Conservation (phyloP, 1,139 yeast genomes). For the Yamadazyma taylorii region DNA sequence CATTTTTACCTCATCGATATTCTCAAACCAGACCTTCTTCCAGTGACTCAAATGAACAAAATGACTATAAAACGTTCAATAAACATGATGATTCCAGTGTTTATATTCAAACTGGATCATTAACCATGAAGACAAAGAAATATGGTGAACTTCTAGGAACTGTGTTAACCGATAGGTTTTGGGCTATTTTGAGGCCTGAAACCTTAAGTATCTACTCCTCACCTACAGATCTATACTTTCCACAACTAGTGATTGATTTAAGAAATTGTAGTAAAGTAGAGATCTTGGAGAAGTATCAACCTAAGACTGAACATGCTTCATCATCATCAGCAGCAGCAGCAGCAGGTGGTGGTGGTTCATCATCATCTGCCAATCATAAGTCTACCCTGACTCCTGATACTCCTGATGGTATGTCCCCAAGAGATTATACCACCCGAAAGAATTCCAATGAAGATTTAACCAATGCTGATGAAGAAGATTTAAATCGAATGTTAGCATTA, state of each 20-base stretch:
- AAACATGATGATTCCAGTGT: slow-evolving; percentile 31
- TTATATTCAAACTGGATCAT: slow-evolving; percentile 44
- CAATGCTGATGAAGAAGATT: slow-evolving; percentile 25
- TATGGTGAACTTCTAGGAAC: slow-evolving; percentile 42
- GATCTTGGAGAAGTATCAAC: slow-evolving; percentile 34
- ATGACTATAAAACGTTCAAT: slow-evolving; percentile 7
- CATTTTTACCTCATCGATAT: slow-evolving; percentile 65
- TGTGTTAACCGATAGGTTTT: slow-evolving; percentile 46
- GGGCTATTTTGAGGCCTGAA: slow-evolving; percentile 77
- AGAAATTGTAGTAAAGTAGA: slow-evolving; percentile 64
- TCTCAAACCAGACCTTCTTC: slow-evolving; percentile 5
- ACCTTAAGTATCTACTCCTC: slow-evolving; percentile 68
- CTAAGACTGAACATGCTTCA: slow-evolving; percentile 16
- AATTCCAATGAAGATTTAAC: slow-evolving; percentile 19
- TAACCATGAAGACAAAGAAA: slow-evolving; percentile 50
- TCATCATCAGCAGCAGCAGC: too few species aligned
- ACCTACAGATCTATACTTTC: slow-evolving; percentile 82
- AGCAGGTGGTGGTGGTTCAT: too few species aligned
- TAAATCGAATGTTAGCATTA: slow-evolving; percentile 24
- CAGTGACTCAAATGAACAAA: not conserved
- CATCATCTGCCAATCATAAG: too few species aligned
- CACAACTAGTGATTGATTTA: slow-evolving; percentile 71
- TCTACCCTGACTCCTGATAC: too few species aligned
- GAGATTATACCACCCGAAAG: slow-evolving; percentile 8
- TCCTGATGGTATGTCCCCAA: slow-evolving; percentile 16